Evolutionary conservation across 2,329 filamentous ascomycete genomes (phyloP).

Genomic region (Neopestalotiopsis clavispora): DNA sequence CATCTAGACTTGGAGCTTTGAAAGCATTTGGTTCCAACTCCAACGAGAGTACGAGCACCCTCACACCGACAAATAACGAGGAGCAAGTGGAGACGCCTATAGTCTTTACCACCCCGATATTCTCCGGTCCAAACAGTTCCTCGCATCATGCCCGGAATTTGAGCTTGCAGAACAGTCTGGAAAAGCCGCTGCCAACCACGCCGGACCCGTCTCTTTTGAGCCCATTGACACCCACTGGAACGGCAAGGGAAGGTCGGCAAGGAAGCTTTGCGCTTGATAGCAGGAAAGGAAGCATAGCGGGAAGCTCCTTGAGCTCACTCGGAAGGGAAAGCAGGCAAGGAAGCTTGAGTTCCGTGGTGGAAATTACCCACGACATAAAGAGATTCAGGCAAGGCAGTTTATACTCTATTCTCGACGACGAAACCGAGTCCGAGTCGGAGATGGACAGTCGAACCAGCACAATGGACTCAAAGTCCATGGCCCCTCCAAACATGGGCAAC

Average conservation of each 20-base stretch:
- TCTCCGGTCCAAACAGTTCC: slow-evolving; percentile 25
- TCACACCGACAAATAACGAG: background rate
- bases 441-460: slow-evolving; percentile 48
- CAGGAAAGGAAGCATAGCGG: background rate
- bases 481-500: slow-evolving; percentile 27
- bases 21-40: slow-evolving; percentile 34
- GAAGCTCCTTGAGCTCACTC: background rate
- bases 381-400: slow-evolving; percentile 24
- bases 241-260: slow-evolving; percentile 11
- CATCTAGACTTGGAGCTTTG: slow-evolving; percentile 45
- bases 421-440: slow-evolving; percentile 32
- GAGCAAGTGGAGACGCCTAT: slow-evolving; percentile 26
- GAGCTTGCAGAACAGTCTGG: slow-evolving; percentile 61
- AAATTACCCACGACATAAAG: slow-evolving; percentile 6
- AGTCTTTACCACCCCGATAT: slow-evolving; percentile 29
- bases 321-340: background rate
- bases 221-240: slow-evolving; percentile 34
- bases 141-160: slow-evolving; percentile 57
- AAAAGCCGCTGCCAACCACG: slow-evolving; percentile 61
- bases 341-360: slow-evolving; percentile 7
- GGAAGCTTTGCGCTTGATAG: slow-evolving; percentile 8
- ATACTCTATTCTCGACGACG: slow-evolving; percentile 40
- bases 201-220: slow-evolving; percentile 44
- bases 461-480: slow-evolving; percentile 52
- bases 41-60: background rate